Conservation (phyloP, 352 stramenopile species). For the Phytopythium ostracodes region DNA sequence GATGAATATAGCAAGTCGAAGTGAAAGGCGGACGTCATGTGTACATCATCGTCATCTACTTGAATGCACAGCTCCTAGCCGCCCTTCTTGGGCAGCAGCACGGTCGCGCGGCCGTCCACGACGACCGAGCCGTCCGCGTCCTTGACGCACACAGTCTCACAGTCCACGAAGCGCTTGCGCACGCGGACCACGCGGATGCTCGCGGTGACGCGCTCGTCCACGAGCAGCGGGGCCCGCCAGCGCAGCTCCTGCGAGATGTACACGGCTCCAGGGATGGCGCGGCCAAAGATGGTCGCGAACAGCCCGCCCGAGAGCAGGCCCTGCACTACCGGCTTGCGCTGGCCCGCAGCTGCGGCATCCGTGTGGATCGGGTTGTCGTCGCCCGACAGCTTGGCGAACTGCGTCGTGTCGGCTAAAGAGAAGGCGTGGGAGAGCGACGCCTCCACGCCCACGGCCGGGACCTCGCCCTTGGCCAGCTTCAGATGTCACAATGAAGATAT, state of each 20-base stretch:
- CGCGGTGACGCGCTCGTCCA: conserved; percentile 56
- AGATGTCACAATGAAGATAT: background rate
- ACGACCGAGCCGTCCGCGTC: conserved; percentile 40
- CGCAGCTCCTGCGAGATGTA: conserved; percentile 74
- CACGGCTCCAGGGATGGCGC: conserved; percentile 60
- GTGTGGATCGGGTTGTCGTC: conserved; percentile 81
- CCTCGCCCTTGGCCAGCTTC: conserved; percentile 41
- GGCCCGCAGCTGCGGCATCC: conserved; percentile 32
- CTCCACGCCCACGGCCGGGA: conserved; percentile 52
- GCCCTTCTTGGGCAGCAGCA: conserved; percentile 45
- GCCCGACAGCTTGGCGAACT: conserved; percentile 61
- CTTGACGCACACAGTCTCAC: conserved; percentile 62
- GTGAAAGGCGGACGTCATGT: background rate
- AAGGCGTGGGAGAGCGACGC: conserved; percentile 60
- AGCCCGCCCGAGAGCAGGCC: conserved; percentile 77
- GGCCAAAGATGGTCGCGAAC: conserved; percentile 81
- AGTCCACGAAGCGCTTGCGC: conserved; percentile 70
- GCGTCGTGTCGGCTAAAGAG: conserved; percentile 44
- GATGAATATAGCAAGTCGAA: conserved; percentile 6
- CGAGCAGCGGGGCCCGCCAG: conserved; percentile 58
- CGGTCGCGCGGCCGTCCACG: conserved; percentile 61
- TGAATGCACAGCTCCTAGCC: too few relatives aligned
- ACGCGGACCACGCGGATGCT: conserved; percentile 56
- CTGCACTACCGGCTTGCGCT: conserved; percentile 59
- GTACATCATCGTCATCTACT: background rate